Percentiles rank a stretch among this genome's conserved stretches.
These are phyloP conservation scores for Colletotrichum scovillei DNA, from an alignment of 2,329 filamentous ascomycete species.

Conservation along the genomic window DNA sequence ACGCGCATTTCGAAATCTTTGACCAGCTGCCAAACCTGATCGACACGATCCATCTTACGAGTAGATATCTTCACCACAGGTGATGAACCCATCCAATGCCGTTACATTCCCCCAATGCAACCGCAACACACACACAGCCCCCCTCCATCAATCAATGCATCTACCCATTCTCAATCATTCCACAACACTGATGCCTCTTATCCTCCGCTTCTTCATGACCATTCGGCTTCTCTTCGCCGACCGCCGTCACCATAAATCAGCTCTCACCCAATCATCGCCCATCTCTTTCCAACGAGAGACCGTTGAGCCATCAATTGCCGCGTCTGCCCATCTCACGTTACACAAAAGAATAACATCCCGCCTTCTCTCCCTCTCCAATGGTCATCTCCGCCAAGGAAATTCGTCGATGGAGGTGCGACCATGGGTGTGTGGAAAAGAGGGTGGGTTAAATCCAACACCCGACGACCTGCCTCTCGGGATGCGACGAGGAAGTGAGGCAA, in stretches of 20 bases:
- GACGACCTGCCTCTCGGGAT: not conserved
- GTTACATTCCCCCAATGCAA: not conserved
- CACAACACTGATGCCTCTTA: not conserved
- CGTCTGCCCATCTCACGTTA: slow-evolving; percentile 25
- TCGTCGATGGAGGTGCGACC: not conserved
- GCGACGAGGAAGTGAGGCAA: not conserved
- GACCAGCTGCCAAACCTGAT: not conserved
- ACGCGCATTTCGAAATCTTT: no score
- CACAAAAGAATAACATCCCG: not conserved
- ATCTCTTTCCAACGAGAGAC: not conserved
- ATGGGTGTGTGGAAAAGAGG: not conserved
- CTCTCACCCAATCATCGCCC: not conserved
- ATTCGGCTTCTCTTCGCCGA: not conserved
- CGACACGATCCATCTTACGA: not conserved
- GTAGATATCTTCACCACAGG: not conserved
- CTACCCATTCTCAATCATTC: not conserved
- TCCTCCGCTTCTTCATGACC: not conserved
- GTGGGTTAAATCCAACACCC: not conserved
- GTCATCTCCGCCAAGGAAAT: not conserved
- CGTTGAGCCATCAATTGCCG: slow-evolving; percentile 25
- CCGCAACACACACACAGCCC: not conserved
- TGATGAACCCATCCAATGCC: not conserved
- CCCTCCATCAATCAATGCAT: not conserved
- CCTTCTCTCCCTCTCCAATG: no score
- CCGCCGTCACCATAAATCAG: no score